Evolutionary conservation across 352 stramenopile species (phyloP).

Genomic region (Globisporangium heterothallicum): DNA sequence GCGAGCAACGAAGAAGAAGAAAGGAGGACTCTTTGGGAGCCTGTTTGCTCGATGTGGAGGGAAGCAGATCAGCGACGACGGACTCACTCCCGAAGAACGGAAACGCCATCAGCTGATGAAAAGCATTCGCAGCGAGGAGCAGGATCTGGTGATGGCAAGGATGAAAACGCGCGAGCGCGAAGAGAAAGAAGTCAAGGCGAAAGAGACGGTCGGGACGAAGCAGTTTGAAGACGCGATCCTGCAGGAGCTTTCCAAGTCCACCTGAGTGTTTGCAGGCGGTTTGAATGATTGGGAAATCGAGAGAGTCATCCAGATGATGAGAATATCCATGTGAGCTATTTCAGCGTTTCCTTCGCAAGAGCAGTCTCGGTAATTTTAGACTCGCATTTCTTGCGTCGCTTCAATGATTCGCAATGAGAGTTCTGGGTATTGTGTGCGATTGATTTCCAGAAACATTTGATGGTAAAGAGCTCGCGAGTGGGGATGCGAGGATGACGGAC

Average conservation of each 20-base stretch:
- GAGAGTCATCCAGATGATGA: too few relatives aligned
- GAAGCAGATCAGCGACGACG: background rate
- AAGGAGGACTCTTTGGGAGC: slow-evolving; percentile 16
- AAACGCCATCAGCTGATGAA: slow-evolving; percentile 30
- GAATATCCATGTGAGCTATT: background rate
- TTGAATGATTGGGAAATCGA: too few relatives aligned
- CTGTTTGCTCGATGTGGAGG: slow-evolving; percentile 16
- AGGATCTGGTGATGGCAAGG: slow-evolving; percentile 20
- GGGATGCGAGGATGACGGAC: slow-evolving; percentile 3
- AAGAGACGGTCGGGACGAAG: slow-evolving; percentile 31
- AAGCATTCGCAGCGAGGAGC: slow-evolving; percentile 20
- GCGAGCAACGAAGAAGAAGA: slow-evolving; percentile 14
- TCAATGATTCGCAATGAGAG: too few relatives aligned
- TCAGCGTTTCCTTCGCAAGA: background rate
- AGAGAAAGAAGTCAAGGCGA: slow-evolving; percentile 33
- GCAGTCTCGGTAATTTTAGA: too few relatives aligned
- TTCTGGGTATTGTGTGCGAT: background rate
- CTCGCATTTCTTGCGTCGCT: too few relatives aligned
- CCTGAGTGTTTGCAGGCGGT: slow-evolving; percentile 6
- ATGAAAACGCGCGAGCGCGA: slow-evolving; percentile 26
- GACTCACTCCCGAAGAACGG: slow-evolving; percentile 26
- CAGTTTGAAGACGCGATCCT: slow-evolving; percentile 48
- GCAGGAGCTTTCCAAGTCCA: slow-evolving; percentile 29
- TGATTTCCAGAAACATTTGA: background rate
- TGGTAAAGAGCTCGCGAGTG: background rate